phyloP scores from a whole-genome alignment of 257 asterid species.

The Catharanthus roseus region DNA sequence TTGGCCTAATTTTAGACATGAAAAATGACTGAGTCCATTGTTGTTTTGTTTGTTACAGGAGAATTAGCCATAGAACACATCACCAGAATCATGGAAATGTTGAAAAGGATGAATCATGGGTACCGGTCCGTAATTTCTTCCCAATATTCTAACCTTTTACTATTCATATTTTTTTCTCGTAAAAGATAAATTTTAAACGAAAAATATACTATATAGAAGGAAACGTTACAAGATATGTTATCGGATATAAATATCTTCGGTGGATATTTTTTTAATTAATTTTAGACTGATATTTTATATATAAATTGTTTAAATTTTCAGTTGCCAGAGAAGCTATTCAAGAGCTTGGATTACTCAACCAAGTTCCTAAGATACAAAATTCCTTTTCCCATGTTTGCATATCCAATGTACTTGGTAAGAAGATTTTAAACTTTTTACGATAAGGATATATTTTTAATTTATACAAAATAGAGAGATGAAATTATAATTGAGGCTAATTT shows the following conservation, averaged over 20 bases:
- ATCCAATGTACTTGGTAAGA: constrained; percentile 41
- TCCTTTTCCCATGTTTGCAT: constrained; percentile 43
- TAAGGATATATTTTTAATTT: too few relatives aligned
- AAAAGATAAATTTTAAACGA: too few relatives aligned
- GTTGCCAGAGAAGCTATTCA: constrained; percentile 38
- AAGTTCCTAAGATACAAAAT: constrained; percentile 37
- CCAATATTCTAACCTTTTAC: not conserved
- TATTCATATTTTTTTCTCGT: not conserved
- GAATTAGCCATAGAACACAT: constrained; percentile 45
- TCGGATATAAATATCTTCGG: too few relatives aligned
- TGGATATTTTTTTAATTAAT: too few relatives aligned
- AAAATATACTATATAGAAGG: too few relatives aligned
- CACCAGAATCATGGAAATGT: constrained; percentile 49
- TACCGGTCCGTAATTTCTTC: constrained; percentile 34
- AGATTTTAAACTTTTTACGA: too few relatives aligned
- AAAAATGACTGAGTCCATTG: not conserved
- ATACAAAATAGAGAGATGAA: too few relatives aligned
- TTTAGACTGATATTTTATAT: not conserved
- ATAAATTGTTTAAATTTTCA: constrained; percentile 3
- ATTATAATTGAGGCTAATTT: too few relatives aligned
- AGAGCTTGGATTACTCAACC: constrained; percentile 27
- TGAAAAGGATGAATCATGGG: constrained; percentile 46
- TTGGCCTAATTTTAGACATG: not conserved
- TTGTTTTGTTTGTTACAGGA: constrained; percentile 21
- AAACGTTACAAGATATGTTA: too few relatives aligned